Conservation (phyloP, 441 rosid genomes). For the Bruguiera hainesii region DNA sequence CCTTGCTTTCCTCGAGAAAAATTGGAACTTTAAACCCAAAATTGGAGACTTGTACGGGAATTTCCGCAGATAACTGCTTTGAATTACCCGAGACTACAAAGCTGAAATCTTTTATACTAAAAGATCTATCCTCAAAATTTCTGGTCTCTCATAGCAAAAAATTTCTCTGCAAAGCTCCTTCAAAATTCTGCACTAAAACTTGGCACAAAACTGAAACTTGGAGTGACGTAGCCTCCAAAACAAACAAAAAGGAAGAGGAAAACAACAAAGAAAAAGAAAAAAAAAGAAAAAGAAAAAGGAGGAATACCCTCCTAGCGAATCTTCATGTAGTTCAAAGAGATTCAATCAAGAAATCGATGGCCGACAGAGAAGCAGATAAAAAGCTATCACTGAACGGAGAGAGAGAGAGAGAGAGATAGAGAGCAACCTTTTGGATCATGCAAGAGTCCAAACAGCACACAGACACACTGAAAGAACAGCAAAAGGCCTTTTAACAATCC, state of each 20-base stretch:
- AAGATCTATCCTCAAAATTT: not conserved
- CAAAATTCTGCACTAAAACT: not conserved
- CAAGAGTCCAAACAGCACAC: constrained; percentile 50
- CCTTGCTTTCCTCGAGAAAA: not conserved
- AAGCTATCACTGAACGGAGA: constrained; percentile 23
- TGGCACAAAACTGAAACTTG: not conserved
- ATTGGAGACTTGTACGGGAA: not conserved
- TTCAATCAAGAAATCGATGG: constrained; percentile 47
- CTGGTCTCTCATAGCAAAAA: not conserved
- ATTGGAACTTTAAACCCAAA: not conserved
- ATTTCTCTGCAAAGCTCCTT: constrained; percentile 1
- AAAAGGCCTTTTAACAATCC: constrained; percentile 4
- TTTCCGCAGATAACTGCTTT: constrained; percentile 2
- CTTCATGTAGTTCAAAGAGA: constrained; percentile 21
- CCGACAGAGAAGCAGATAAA: constrained; percentile 54
- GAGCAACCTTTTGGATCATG: constrained; percentile 38
- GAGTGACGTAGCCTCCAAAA: constrained; percentile 2
- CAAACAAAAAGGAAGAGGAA: not conserved
- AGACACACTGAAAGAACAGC: constrained; percentile 21
- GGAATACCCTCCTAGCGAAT: constrained; percentile 1
- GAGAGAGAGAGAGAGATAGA: constrained; percentile 12
- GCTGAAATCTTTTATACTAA: not conserved
- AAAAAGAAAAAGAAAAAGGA: not conserved
- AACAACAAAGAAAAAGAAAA: not conserved
- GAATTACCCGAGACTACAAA: constrained; percentile 1